Percentiles rank a stretch among this genome's conserved stretches.
Conservation (phyloP, 2,329 filamentous ascomycete genomes). For the Cercospora berteroae region DNA sequence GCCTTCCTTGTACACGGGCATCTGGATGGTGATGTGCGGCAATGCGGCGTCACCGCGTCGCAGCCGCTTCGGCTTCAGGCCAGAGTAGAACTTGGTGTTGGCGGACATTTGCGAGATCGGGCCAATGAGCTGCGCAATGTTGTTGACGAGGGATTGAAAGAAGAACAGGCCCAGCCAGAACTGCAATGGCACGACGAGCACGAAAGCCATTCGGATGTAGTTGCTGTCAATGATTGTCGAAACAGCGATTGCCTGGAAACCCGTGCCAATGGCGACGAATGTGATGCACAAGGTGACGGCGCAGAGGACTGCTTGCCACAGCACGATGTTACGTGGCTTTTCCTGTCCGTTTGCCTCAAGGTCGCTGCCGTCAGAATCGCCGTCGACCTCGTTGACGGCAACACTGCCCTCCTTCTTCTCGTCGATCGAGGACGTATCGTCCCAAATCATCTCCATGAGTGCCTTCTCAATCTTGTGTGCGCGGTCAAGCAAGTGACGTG, state of each 20-base stretch:
- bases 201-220: constrained; percentile 56
- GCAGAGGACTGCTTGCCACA: constrained; percentile 57
- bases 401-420: constrained; percentile 45
- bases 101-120: constrained; percentile 46
- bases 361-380: constrained; percentile 35
- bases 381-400: constrained; percentile 35
- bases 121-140: constrained; percentile 45
- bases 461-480: constrained; percentile 53
- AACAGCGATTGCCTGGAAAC: constrained; percentile 56
- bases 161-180: constrained; percentile 59
- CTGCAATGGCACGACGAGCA: constrained; percentile 54
- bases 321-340: constrained; percentile 49
- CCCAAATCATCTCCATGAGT: constrained; percentile 61
- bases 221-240: constrained; percentile 55
- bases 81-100: constrained; percentile 50
- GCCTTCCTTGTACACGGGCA: constrained; percentile 46
- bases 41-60: constrained; percentile 37
- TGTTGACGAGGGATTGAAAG: constrained; percentile 47
- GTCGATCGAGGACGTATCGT: constrained; percentile 42
- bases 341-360: constrained; percentile 43
- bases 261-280: constrained; percentile 55
- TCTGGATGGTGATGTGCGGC: constrained; percentile 57
- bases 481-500: constrained; percentile 54
- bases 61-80: constrained; percentile 42
- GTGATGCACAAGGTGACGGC: constrained; percentile 54